phyloP scores from a whole-genome alignment of 2,329 filamentous ascomycete species.

The Niveomyces coronatus region DNA sequence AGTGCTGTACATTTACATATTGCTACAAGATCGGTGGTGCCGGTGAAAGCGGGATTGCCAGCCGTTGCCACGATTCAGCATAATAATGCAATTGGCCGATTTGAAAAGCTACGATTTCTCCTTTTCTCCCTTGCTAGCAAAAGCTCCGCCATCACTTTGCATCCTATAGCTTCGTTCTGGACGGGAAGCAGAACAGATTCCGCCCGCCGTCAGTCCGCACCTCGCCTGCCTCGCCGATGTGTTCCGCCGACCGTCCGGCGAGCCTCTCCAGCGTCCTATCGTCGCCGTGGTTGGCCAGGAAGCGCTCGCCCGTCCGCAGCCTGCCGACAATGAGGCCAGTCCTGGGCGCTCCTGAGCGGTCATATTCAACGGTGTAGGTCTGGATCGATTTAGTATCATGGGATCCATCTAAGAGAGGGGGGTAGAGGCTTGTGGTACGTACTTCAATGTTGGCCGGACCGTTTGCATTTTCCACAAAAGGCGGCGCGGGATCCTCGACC shows the following conservation, averaged over 20 bases:
- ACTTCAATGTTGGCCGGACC: conserved; percentile 19
- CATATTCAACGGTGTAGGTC: conserved; percentile 23
- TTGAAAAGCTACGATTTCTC: too few species aligned
- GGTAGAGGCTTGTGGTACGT: conserved; percentile 1
- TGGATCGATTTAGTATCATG: conserved; percentile 7
- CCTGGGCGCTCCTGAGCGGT: conserved; percentile 13
- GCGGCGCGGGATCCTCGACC: conserved; percentile 9
- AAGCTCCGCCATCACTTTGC: too few species aligned
- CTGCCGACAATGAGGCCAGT: conserved; percentile 16
- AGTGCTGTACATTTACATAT: too few species aligned
- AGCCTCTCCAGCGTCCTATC: conserved; percentile 13
- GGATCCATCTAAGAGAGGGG: too few species aligned
- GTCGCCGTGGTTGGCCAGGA: conserved; percentile 20
- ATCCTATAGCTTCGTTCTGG: conserved; percentile 11
- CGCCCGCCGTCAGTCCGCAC: conserved; percentile 8
- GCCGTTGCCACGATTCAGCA: too few species aligned
- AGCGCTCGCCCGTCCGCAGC: conserved; percentile 15
- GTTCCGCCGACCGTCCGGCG: conserved; percentile 12
- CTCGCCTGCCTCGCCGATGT: conserved; percentile 13
- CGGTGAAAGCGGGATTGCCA: too few species aligned
- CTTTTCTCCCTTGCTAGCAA: too few species aligned
- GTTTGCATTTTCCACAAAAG: conserved; percentile 12
- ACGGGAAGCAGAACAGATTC: conserved; percentile 14
- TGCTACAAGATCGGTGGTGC: too few species aligned
- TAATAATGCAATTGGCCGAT: too few species aligned